Base-by-base conservation (phyloP, 176 grass and related monocot species). In the Tuctoria greenei region DNA sequence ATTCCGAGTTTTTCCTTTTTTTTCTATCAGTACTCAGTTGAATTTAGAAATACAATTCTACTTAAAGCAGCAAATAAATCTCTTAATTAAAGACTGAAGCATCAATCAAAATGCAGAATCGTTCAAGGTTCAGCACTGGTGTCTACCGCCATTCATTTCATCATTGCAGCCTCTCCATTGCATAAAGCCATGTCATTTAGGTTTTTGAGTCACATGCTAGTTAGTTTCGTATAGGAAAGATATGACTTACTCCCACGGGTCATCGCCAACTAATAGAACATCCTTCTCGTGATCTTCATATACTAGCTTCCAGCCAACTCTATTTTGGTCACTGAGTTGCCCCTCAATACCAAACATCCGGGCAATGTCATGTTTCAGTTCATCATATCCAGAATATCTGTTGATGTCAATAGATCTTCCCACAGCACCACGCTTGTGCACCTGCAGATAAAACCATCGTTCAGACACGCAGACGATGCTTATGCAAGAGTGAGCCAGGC, bases 161-260 rank as follows among this genome's bases (percentile, higher is more conserved):
- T 74, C 63, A 47, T 38, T 2, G 28, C 26, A 47, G 40, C 23
- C 38, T 75, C n/a, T 81, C 66, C 15, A 10, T 52, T 81, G 36
- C 38, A 71, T n/a, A 72, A 82, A 72, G 8, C 72, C 40, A 52
- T 76, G 26, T 3, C 64, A 55, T 14, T 28, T 56, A 77, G 8
- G 81, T 66, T 71, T n/a, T 11, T 55, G 14, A 8, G 8, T 40
- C 26, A 8, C 38, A 56, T 71, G 40, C 18, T 66, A 58, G 14
- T 36, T 61, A 78, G 7, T 68, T 79, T 75, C 8, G 15, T 56
- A 31, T 43, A 8, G 25, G 54, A 4, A 54, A 72, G 59, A 82
- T 73, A 64, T 84, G 68, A 88, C 91, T 93, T 93, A 93, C 91
- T 90, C 85, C 91, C 91, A 93, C 74, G 91, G 91, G 45, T 93